A percentile compares a stretch with the other conserved stretches of the same genome.
phyloP scores from a whole-genome alignment of 352 stramenopile species.

The Phytophthora podocarpi region DNA sequence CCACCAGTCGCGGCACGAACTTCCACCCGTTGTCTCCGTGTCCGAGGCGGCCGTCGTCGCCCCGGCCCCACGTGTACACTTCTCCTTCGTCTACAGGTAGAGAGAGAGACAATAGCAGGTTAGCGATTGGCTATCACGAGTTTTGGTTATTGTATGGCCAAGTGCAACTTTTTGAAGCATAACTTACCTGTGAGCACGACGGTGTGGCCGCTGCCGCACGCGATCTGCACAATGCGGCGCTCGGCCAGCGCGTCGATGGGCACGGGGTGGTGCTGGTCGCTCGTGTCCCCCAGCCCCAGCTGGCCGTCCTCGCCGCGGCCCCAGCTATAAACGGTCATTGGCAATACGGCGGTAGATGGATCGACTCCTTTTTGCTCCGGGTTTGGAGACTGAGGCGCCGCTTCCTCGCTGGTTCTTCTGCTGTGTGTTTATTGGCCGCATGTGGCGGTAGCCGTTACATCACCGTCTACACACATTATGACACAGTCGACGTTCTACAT shows the following conservation, averaged over 20 bases:
- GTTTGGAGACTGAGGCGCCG: constrained; percentile 15
- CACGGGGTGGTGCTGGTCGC: constrained; percentile 85
- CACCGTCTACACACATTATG: background rate
- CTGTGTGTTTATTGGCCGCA: background rate
- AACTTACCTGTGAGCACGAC: constrained; percentile 83
- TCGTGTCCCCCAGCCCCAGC: constrained; percentile 85
- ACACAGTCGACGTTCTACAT: too few species aligned
- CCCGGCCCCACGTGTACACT: constrained; percentile 91
- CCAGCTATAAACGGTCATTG: constrained; percentile 88
- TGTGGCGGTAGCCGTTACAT: background rate
- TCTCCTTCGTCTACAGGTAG: constrained; percentile 65
- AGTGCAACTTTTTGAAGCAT: background rate
- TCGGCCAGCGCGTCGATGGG: constrained; percentile 85
- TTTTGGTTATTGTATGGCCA: constrained; percentile 1
- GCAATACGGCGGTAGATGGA: background rate
- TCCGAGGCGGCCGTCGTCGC: constrained; percentile 89
- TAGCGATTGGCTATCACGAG: too few species aligned
- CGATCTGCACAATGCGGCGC: constrained; percentile 86
- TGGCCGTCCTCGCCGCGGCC: constrained; percentile 88
- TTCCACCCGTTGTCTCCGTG: constrained; percentile 97
- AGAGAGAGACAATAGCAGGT: background rate
- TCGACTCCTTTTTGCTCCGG: background rate
- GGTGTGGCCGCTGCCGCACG: constrained; percentile 88
- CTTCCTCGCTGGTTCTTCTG: constrained; percentile 4
- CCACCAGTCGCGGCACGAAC: constrained; percentile 94